Evolutionary conservation across 2,329 filamentous ascomycete genomes (phyloP), one percentile per base, ranked within the genome.

Genomic region (Pseudogymnoascus sp.): DNA sequence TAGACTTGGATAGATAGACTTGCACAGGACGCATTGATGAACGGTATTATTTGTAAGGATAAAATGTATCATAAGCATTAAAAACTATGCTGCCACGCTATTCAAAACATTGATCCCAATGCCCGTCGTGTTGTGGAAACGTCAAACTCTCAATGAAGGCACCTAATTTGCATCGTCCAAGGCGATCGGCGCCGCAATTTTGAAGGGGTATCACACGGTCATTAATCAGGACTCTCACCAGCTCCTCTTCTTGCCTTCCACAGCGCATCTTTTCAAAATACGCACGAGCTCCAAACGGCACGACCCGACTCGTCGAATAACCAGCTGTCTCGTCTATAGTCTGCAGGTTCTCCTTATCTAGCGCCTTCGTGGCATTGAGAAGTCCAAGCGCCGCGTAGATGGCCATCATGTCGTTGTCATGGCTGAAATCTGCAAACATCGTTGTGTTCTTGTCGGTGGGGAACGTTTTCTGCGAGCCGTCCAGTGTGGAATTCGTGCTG

Each of bases 221-320:
- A 74, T 97, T 96, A 36, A 97, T 78, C 64, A 97, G 75, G 4
- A 95, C 80, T 38, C 92, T 82, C 9, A 97, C 90, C 60, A 88
- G 78, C 73, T 94, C 89, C 70, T 91, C 84, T 1, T 75, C 66
- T n/a, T 75, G 73, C 11, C 67, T 67, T 2, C 72, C 72, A 73
- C 92, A 97, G 41, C 75, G 75, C 83, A 96, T 86, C 80, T 93
- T 94, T 80, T 97, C 92, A 36, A 97, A 84, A 73, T 95, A 96
- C 74, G 91, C 83, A 61, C 92, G 80, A 16, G 84, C 87, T 0
- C 82, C 90, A 75, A 97, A 96, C 0, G 92, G 90, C 16, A 96
- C 91, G 0, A 85, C 84, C 87, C 89, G 93, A 12, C 87, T 82
- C 0, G 90, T 84, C 9, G 88, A 87, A 72, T 85, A 96, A 2